Conservation (phyloP, 192 early-diverging fungal genomes). For the Globomyces pollinis-pini region DNA sequence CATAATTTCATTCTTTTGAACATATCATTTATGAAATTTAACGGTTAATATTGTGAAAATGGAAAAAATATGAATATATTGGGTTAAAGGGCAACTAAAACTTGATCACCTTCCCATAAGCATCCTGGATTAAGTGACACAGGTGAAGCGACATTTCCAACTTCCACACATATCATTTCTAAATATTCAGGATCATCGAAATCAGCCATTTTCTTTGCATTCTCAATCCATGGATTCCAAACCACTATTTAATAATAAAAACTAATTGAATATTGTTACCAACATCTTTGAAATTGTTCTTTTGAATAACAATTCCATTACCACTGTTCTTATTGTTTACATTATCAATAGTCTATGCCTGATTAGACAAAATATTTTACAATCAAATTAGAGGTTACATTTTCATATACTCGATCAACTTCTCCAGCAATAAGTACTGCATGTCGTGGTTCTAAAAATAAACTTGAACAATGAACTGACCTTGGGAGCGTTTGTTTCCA, state of each 20-base stretch:
- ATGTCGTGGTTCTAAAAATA: conserved; percentile 29
- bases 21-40: no score
- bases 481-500: conserved; percentile 10
- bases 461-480: neutral
- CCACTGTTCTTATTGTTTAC: conserved; percentile 17
- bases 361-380: conserved; percentile 18
- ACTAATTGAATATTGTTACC: no score
- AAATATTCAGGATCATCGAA: conserved; percentile 82
- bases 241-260: no score
- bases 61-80: no score
- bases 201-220: conserved; percentile 81
- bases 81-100: conserved; percentile 32
- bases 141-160: conserved; percentile 35
- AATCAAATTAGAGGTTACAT: no score
- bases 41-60: no score
- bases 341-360: conserved; percentile 11
- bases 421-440: conserved; percentile 55
- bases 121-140: conserved; percentile 57
- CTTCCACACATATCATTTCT: conserved; percentile 88
- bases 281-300: conserved; percentile 29
- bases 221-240: conserved; percentile 96
- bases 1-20: no score
- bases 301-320: conserved; percentile 15
- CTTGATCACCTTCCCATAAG: conserved; percentile 67
- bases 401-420: conserved; percentile 79